A percentile compares a stretch with the other conserved stretches of the same genome.
Evolutionary conservation across 139 green algal species (phyloP).

Genomic region (Chlorella sp.): DNA sequence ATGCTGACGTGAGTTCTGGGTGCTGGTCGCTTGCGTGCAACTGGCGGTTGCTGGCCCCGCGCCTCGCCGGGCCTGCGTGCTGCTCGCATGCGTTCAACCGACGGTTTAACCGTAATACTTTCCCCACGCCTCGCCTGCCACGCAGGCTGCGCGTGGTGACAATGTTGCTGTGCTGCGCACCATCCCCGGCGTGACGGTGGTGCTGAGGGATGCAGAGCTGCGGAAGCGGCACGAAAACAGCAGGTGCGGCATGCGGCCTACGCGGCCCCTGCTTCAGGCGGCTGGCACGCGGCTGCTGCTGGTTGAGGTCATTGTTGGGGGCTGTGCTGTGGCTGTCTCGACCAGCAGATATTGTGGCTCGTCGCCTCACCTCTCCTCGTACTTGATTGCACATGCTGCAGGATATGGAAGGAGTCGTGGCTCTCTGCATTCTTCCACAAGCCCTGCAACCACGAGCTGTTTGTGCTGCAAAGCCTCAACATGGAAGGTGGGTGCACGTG

Average conservation of each 20-base stretch:
- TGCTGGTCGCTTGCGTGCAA: too few species aligned
- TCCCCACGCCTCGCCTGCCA: background rate
- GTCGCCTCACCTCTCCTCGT: background rate
- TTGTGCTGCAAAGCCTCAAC: conserved; percentile 85
- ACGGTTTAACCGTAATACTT: background rate
- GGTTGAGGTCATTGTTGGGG: background rate
- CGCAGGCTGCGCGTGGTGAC: conserved; percentile 42
- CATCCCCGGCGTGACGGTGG: conserved; percentile 58
- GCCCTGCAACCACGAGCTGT: conserved; percentile 92
- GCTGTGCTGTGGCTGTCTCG: background rate
- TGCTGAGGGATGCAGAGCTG: conserved; percentile 58
- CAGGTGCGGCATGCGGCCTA: background rate
- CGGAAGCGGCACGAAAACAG: conserved; percentile 50
- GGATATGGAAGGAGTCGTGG: conserved; percentile 90
- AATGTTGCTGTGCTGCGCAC: conserved; percentile 29
- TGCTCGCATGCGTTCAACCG: background rate
- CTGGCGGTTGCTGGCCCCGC: too few species aligned
- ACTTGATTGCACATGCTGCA: background rate
- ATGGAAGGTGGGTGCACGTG: conserved; percentile 69
- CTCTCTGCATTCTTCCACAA: conserved; percentile 86
- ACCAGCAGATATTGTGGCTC: too few species aligned
- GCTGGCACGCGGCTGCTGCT: background rate
- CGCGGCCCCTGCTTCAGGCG: background rate
- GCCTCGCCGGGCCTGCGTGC: background rate
- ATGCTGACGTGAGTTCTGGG: too few species aligned